Percentiles rank a stretch among this genome's conserved stretches.
Conservation (phyloP, 306 rosid species). For the Gastrolobium villosum region DNA sequence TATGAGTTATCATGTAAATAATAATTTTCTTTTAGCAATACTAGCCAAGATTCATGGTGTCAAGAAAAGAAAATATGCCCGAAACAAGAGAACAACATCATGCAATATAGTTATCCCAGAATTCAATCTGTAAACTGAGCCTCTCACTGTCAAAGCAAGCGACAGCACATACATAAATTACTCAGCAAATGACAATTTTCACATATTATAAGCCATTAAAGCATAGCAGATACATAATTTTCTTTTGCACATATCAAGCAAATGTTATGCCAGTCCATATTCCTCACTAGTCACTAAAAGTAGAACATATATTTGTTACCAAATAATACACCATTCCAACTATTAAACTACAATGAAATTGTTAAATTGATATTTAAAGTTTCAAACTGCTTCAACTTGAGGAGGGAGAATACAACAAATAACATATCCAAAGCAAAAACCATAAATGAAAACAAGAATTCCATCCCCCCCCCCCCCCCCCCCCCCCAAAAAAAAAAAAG, state of each 20-base stretch:
- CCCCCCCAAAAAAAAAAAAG: background rate
- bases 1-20: background rate
- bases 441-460: constrained; percentile 15
- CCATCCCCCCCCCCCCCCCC: constrained; percentile 14
- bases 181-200: background rate
- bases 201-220: background rate
- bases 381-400: constrained; percentile 29
- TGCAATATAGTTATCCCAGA: constrained; percentile 6
- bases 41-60: constrained; percentile 28
- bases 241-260: constrained; percentile 12
- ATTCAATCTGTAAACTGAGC: background rate
- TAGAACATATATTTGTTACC: constrained; percentile 8
- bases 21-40: background rate
- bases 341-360: constrained; percentile 30
- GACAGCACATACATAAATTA: background rate
- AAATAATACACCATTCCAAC: constrained; percentile 24
- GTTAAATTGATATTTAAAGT: constrained; percentile 33
- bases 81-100: constrained; percentile 36
- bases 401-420: constrained; percentile 18
- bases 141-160: constrained; percentile 15
- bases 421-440: constrained; percentile 33
- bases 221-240: constrained; percentile 14
- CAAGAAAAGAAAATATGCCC: constrained; percentile 26
- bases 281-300: constrained; percentile 1
- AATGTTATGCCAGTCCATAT: constrained; percentile 28